These are phyloP conservation scores for Populus hybrid DNA, from an alignment of 441 rosid species.

Conservation along the genomic window DNA sequence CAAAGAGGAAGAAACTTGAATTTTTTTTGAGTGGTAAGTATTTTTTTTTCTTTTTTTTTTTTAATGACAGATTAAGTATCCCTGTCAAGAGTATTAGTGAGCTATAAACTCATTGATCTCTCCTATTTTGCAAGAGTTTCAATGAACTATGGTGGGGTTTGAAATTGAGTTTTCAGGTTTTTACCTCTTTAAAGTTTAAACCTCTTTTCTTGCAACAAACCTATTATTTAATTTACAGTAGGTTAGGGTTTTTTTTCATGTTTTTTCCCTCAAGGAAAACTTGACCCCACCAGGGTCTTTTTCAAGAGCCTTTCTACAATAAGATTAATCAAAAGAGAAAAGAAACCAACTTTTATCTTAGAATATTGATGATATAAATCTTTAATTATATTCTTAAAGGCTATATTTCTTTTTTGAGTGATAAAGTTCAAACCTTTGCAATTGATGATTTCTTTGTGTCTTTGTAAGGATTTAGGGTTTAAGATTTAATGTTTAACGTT, in stretches of 20 bases:
- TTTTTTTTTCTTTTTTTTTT: too few species aligned
- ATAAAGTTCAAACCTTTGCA: not conserved
- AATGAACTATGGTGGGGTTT: not conserved
- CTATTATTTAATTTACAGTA: not conserved
- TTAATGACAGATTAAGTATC: too few species aligned
- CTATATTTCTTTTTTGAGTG: not conserved
- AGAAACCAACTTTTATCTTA: too few species aligned
- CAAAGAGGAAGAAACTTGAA: not conserved
- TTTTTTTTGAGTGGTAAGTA: not conserved
- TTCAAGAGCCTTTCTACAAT: not conserved
- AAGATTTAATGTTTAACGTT: too few species aligned
- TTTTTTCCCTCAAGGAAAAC: too few species aligned
- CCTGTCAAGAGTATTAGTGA: not conserved
- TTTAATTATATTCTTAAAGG: not conserved
- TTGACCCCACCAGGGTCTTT: not conserved
- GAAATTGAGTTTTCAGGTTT: not conserved
- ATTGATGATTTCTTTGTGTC: not conserved
- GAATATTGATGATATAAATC: too few species aligned
- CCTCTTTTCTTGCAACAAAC: not conserved
- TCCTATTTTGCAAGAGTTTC: not conserved
- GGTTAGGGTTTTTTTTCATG: too few species aligned
- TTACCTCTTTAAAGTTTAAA: too few species aligned
- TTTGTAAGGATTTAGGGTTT: not conserved
- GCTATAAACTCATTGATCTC: not conserved
- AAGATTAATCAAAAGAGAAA: too few species aligned